A percentile compares a stretch with the other conserved stretches of the same genome.
phyloP scores from a whole-genome alignment of 2,329 filamentous ascomycete genomes.

The Talaromyces sp. region DNA sequence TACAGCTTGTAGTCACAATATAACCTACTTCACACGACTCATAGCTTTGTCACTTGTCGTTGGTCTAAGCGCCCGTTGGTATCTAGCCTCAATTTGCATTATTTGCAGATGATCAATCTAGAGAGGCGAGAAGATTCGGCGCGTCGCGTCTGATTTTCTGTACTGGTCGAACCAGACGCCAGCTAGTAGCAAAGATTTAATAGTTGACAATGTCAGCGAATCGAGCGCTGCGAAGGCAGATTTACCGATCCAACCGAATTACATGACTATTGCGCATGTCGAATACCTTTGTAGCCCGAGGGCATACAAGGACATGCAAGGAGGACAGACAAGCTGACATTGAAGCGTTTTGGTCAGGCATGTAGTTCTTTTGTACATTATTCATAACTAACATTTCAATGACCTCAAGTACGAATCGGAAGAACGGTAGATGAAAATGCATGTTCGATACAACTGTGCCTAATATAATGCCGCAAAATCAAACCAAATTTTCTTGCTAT shows the following conservation, averaged over 20 bases:
- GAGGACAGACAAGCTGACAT: no score
- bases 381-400: background rate
- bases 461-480: conserved; percentile 1
- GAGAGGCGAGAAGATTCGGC: background rate
- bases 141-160: background rate
- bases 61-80: background rate
- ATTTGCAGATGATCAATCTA: background rate
- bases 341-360: background rate
- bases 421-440: background rate
- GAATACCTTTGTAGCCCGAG: background rate
- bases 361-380: background rate
- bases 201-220: background rate
- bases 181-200: background rate
- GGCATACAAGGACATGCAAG: no score
- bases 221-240: background rate
- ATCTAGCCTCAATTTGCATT: background rate
- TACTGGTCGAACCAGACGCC: background rate
- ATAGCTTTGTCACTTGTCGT: background rate
- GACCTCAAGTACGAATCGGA: background rate
- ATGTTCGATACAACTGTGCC: background rate
- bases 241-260: background rate
- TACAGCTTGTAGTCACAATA: background rate
- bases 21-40: background rate
- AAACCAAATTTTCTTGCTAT: conserved; percentile 14
- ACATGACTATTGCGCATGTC: no score